Base-by-base conservation (phyloP, 164 flowering plant genomes). In the Piper betle region DNA sequence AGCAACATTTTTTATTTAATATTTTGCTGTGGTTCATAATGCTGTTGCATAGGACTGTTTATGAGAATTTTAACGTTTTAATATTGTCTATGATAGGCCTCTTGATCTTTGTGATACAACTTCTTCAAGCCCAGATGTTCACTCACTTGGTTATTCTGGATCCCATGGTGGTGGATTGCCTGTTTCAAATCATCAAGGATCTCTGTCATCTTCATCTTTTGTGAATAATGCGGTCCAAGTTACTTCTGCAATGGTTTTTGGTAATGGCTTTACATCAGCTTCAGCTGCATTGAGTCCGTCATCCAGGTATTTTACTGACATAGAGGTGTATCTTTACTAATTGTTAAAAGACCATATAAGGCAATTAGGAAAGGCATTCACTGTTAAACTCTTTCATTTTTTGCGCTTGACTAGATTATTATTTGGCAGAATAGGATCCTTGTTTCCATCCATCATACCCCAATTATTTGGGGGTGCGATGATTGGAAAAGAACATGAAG, bases 71-170 rank as follows among this genome's bases (percentile, higher is more conserved):
- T 13, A 53, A 12, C 15, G 50, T 46, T 46, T 46, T 12, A 10
- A 10, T 46, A 15, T 46, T 46, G 50, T 5, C 15, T 46, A 42
- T 38, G 79, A 75, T 73, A 94, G 99, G 79, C 99, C 99, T 48
- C 89, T 84, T 73, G 97, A 94, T 79, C 80, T 88, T 54, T 84
- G 80, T 75, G 96, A 90, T 65, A 71, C 74, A 43, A 73, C 71
- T 56, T 55, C 75, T 52, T 67, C 87, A 46, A 82, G 79, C 68
- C 73, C 84, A 13, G 99, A 94, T 61, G 71, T 68, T 37, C 62
- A 72, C 65, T n/a, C 95, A 33, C 71, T 62, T 64, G 90, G 83
- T 18, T 81, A 74, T 72, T 89, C 80, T 73, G 82, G 81, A 63
- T 67, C 88, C 57, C 88, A 90, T 58, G 46, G 66, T 48, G 63